These are phyloP conservation scores for Golubevia sp. DNA, from an alignment of 1,284 basidiomycete species.

Conservation along the genomic window DNA sequence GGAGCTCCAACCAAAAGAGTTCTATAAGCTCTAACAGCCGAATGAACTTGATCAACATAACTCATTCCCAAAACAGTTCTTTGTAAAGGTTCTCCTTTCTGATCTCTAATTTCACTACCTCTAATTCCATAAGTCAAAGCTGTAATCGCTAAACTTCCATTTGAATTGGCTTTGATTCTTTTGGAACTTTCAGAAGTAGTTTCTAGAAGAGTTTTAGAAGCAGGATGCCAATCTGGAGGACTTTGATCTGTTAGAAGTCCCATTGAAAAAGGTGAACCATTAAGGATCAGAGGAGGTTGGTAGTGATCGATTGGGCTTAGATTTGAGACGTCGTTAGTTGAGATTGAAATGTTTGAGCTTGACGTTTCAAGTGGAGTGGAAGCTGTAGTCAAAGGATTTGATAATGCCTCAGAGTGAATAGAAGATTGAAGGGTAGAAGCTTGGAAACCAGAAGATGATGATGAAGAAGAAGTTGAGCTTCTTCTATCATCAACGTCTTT, in stretches of 20 bases:
- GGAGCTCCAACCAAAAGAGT: conserved; percentile 22
- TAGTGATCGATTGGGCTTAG: no score
- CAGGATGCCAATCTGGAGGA: conserved; percentile 84
- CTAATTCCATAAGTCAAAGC: conserved; percentile 47
- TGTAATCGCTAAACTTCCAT: conserved; percentile 21
- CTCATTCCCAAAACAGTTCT: conserved; percentile 52
- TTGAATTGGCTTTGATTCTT: neutral
- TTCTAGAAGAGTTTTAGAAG: conserved; percentile 67
- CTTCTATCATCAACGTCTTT: no score
- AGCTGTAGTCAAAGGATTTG: no score
- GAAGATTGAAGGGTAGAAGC: no score
- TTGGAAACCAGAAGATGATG: no score
- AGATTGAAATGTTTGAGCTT: no score
- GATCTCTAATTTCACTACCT: conserved; percentile 18
- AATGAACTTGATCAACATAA: conserved; percentile 52
- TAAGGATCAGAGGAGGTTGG: conserved; percentile 69
- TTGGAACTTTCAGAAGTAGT: conserved; percentile 48
- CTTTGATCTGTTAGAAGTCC: conserved; percentile 74
- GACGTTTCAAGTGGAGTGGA: no score
- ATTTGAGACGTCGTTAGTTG: no score
- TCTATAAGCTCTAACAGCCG: conserved; percentile 40
- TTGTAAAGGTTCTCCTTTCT: conserved; percentile 12
- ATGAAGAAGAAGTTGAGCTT: no score
- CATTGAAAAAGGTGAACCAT: conserved; percentile 91
- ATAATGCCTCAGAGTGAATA: no score